Evolutionary conservation across 2,329 filamentous ascomycete genomes (phyloP), one percentile per base, ranked within the genome.

Genomic region (Paraphoma sp.): DNA sequence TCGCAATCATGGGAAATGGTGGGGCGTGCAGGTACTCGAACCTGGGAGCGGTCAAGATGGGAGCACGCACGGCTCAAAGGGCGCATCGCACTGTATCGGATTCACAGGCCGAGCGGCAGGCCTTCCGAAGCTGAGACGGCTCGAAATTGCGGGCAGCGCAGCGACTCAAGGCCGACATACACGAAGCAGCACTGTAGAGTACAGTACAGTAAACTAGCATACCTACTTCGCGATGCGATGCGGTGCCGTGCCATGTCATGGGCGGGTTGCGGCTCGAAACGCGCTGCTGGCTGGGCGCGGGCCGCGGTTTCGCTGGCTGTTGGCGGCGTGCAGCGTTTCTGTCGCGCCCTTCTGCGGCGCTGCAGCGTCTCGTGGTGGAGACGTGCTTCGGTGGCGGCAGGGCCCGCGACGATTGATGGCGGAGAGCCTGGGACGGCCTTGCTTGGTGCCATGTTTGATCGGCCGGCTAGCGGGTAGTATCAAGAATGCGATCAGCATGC

Each of bases 391-490:
- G n/a, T 14, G 18, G 43, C 43, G 49, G 41, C 53, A 53, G 36
- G 49, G 53, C 45, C 42, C 43, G 48, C 44, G 56, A 57, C 40
- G 14, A 42, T 14, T 52, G 59, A 54, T 51, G 58, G 51, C 51
- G 51, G 38, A 51, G 51, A 50, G 48, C 42, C 48, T 54, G 59
- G 58, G 56, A 59, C 53, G 58, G 58, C 45, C 48, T 51, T 56
- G 50, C 44, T 48, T 49, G 46, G 50, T 57, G 64, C 63, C 43
- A 59, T 59, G 70, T 65, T 61, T 69, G 71, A 73, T 73, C 69
- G 64, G 11, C 70, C 71, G 70, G 70, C 64, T 67, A 64, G 65
- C 61, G 62, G 68, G 63, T 36, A 36, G 63, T 36, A 36, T 36
- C 33, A 36, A 36, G 33, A 36, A 64, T 53, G 57, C 43, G 58